Evolutionary conservation across 257 asterid genomes (phyloP).

Genomic region (Cinchona pubescens): DNA sequence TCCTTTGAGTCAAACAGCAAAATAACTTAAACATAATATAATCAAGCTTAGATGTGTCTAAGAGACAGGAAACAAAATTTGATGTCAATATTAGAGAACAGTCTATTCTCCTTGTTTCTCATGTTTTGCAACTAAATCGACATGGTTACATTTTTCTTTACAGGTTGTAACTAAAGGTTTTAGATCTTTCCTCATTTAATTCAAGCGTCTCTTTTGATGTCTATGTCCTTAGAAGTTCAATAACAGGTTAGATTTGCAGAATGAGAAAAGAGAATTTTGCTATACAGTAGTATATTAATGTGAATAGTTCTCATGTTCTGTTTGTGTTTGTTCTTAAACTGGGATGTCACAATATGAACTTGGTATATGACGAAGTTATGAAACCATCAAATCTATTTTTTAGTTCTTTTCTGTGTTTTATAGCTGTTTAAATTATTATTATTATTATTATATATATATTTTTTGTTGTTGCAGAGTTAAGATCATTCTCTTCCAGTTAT

Average conservation of each 20-base stretch:
- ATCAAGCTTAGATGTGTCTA: no score
- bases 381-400: not conserved
- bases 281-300: not conserved
- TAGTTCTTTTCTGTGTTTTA: not conserved
- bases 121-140: not conserved
- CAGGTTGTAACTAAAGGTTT: not conserved
- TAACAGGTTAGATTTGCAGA: not conserved
- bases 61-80: no score
- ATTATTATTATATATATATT: no score
- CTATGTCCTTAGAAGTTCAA: not conserved
- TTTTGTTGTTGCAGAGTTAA: conserved; percentile 33
- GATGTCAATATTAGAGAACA: no score
- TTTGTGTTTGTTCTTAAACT: not conserved
- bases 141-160: not conserved
- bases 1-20: not conserved
- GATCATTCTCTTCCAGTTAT: conserved; percentile 37
- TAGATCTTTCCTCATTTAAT: conserved; percentile 2
- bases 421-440: conserved; percentile 5
- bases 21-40: not conserved
- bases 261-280: not conserved
- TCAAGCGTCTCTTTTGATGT: not conserved
- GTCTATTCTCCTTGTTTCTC: not conserved
- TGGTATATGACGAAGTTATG: not conserved
- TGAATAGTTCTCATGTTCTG: not conserved
- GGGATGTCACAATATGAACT: not conserved